Percentiles rank a stretch among this genome's conserved stretches.
phyloP scores from a whole-genome alignment of 176 grass and related monocot species.

The Cymbopogon citratus region DNA sequence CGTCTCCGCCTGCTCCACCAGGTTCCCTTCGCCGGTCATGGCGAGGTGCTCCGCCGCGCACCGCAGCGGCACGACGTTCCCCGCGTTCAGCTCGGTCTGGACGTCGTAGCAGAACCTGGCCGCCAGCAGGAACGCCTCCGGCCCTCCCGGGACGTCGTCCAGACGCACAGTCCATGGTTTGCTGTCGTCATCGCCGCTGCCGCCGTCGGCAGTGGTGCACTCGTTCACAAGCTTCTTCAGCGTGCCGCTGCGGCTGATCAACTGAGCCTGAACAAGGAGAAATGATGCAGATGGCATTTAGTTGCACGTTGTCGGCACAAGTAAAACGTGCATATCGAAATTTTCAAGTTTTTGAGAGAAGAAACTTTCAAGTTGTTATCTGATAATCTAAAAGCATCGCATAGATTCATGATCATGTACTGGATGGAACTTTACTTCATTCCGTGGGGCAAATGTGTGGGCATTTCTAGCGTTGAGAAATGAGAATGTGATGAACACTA shows the following conservation, averaged over 20 bases:
- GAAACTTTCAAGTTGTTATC: no score
- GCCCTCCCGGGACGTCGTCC: slow-evolving; percentile 60
- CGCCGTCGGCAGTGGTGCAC: background rate
- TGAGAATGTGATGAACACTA: background rate
- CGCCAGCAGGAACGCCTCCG: slow-evolving; percentile 46
- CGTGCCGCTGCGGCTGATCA: slow-evolving; percentile 54
- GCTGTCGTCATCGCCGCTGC: background rate
- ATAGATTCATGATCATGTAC: background rate
- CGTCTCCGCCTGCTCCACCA: slow-evolving; percentile 47
- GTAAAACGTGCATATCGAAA: background rate
- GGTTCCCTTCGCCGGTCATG: slow-evolving; percentile 73
- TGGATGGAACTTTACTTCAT: background rate
- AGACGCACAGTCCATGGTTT: slow-evolving; percentile 38
- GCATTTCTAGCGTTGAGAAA: background rate
- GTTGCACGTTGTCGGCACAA: background rate
- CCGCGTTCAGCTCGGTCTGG: slow-evolving; percentile 49
- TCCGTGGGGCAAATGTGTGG: background rate
- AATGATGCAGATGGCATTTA: background rate
- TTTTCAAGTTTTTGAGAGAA: no score
- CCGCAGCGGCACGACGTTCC: slow-evolving; percentile 51
- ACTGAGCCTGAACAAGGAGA: slow-evolving; percentile 36
- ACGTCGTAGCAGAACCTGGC: slow-evolving; percentile 82
- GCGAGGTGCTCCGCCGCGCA: slow-evolving; percentile 59
- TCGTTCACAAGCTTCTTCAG: slow-evolving; percentile 57
- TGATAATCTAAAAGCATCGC: background rate